Evolutionary conservation across 345 rosid species (phyloP), one percentile per base, ranked within the genome.

Genomic region (Rhodomyrtus tomentosa): DNA sequence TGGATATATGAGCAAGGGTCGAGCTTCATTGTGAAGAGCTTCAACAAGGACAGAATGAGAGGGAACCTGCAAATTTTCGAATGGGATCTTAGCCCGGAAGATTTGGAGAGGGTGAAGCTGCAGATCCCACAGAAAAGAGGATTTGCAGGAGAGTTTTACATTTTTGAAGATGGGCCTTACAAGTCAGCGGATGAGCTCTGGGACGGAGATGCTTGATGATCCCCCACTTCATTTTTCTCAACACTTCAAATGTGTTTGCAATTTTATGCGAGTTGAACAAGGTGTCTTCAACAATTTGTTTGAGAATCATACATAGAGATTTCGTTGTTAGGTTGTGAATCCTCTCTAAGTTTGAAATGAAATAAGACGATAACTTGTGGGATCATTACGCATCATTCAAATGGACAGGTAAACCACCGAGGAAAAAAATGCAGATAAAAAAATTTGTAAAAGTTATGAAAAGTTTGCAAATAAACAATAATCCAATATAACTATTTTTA

Each of bases 1-100:
- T 72, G 87, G 87, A 74, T 85, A 13, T 25, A 82, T 48, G 82
- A 85, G 72, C 84, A 82, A 85, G 82, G 82, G 20, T 40, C 27
- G 9, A 51, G 40, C 9, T n/a, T 81, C 29, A 82, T 85, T 0
- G 87, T 68, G 62, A 85, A 82, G 81, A 85, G 82, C 87, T 85
- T 85, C 81, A 85, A 42, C 54, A 72, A 79, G 73, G 86, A 80
- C 32, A 54, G 86, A 80, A 80, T 84, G 86, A 80, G 73, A 38
- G 74, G 52, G 49, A 84, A 84, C 82, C 76, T 84, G 4, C 59
- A 29, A 49, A 80, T 79, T 21, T 48, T 84, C 6, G 86, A 36
- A 24, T 84, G 86, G 79, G 74, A 84, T 42, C 86, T 84, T 25
- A 84, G 68, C 45, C 45, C 48, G 42, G 83, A 84, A 5, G 86